Base-by-base conservation (phyloP, 768 basidiomycete species). In the Mrakia frigida region DNA sequence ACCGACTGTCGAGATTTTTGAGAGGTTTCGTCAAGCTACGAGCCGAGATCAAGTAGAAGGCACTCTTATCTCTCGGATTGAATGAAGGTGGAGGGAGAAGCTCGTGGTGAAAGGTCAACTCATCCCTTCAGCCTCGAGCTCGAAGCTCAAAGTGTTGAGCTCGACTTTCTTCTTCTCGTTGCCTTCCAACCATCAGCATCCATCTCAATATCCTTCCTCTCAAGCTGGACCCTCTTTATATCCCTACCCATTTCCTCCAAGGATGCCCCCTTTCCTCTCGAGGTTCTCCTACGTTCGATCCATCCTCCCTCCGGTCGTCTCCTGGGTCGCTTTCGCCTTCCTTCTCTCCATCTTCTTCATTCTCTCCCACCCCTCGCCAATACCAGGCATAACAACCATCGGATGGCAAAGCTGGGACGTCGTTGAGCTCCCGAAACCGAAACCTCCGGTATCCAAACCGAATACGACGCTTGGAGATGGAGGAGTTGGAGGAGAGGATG, bases 391-490 rank as follows among this genome's bases (percentile, higher is more conserved):
- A 21, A 91, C 93, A 80, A 87, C 88, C 63, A 85, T 97, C 28
- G 93, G 93, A 39, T 95, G 93, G 93, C 93, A 95, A 80, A 87
- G 90, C 10, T 96, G 92, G 92, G 93, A 92, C 61, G 81, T 87
- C 4, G 86, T 94, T 31, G 76, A 80, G 37, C 60, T 73, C 31
- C 61, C 77, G n/a, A 70, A 77, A 69, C 73, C 75, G n/a, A 76
- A 70, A 28, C 74, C 60, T 21, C 68, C 74, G 13, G 43, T 75
- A 18, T 61, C 69, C 33, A 75, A 50, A 50, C 46, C 59, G 11
- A 75, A 72, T 72, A 74, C 77, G 77, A 63, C 53, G 79, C 37
- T 43, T 6, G 67, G 68, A 4, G 89, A 91, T 80, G 91, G 90
- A 89, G 92, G 89, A 89, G 89, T 91, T 81, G 87, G 87, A 13